phyloP scores from a whole-genome alignment of 768 basidiomycete genomes.

The Amanita brunnescens region DNA sequence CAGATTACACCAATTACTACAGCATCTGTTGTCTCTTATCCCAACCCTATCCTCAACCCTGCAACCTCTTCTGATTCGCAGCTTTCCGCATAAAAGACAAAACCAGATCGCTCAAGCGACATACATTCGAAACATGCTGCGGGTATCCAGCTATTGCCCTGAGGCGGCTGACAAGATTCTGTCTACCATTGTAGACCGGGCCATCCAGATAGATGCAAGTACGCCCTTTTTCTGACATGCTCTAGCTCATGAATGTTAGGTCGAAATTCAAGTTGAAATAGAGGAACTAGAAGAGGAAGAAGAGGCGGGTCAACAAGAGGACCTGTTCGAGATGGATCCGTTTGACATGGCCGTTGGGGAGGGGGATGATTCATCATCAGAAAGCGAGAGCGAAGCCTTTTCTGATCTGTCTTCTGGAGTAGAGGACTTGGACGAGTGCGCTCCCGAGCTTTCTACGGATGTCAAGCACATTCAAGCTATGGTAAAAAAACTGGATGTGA shows the following conservation, averaged over 20 bases:
- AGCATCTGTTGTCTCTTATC: conserved; percentile 79
- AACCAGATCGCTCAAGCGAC: conserved; percentile 70
- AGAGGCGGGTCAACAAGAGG: conserved; percentile 41
- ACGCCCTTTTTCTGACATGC: not conserved
- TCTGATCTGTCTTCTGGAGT: conserved; percentile 75
- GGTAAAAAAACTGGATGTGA: conserved; percentile 87
- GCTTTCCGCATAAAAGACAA: conserved; percentile 94
- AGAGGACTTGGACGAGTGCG: conserved; percentile 33
- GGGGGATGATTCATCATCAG: conserved; percentile 53
- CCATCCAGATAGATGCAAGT: conserved; percentile 91
- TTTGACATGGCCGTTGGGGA: conserved; percentile 82
- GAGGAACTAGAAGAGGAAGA: conserved; percentile 81
- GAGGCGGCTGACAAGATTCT: conserved; percentile 80
- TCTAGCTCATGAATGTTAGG: conserved; percentile 33
- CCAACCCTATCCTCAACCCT: conserved; percentile 87
- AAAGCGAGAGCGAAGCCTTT: conserved; percentile 44
- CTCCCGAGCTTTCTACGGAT: conserved; percentile 42
- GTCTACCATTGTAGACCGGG: conserved; percentile 84
- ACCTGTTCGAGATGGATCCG: conserved; percentile 69
- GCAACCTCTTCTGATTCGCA: conserved; percentile 70
- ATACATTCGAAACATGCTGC: conserved; percentile 85
- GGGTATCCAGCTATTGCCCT: conserved; percentile 78
- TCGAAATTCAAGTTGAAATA: conserved; percentile 93
- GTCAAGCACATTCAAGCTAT: conserved; percentile 71
- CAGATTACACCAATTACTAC: conserved; percentile 78